Evolutionary conservation across 179 eudicot genomes (phyloP), one percentile per base, ranked within the genome.

Genomic region (Heliamphora pulchella): DNA sequence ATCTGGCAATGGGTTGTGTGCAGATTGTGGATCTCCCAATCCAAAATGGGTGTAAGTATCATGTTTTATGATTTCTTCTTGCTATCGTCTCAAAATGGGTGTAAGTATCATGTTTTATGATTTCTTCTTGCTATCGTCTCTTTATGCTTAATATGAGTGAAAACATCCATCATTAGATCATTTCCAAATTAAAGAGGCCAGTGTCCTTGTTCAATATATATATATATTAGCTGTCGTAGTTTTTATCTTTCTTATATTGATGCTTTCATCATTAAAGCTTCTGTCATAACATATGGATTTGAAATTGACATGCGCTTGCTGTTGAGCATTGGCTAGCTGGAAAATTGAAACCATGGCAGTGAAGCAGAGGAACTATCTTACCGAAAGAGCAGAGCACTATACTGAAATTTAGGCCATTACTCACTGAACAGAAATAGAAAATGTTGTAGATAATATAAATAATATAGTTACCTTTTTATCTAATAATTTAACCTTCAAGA

Each of bases 1-100:
- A 75, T 20, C 89, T 17, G 89, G 92, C 74, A 96, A 96, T 78
- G 82, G 62, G 82, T 72, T 87, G 15, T 96, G 99, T 85, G 98
- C 99, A 66, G 99, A 96, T 84, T 94, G 99, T 90, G 97, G 97
- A 83, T 84, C 98, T 54, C 90, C 90, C 6, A 90, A 94, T 82
- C 99, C 99, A 58, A 96, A 92, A 89, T 96, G 99, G 99, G 98
- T 92, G 99, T 96, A 92, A 92, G 97, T 86, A 81, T 83, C 58
- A 76, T 15, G 47, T 70, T 54, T 77, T 55, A 71, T 0, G 3
- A 53, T n/a, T n/a, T n/a, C n/a, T n/a, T n/a, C n/a, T n/a, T n/a
- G n/a, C n/a, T n/a, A n/a, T n/a, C n/a, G n/a, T n/a, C n/a, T n/a
- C n/a, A n/a, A n/a, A n/a, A n/a, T n/a, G n/a, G n/a, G n/a, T n/a